A percentile compares a stretch with the other conserved stretches of the same genome.
Evolutionary conservation across 305 asterid species (phyloP).

Genomic region (Rubia tinctorum): DNA sequence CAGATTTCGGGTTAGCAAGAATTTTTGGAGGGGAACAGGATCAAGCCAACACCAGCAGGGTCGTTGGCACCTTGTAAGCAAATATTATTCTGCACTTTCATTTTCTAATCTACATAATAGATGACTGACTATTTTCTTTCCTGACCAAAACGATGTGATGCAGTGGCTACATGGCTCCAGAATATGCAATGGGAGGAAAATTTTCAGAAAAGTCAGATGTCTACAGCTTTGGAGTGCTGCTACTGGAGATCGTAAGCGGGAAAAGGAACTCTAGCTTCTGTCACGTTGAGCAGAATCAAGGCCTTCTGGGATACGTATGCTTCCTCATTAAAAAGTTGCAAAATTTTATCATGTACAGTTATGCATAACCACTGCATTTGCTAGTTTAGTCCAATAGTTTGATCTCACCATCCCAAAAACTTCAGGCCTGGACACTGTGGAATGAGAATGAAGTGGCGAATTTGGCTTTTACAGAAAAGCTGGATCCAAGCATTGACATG

Average conservation of each 20-base stretch:
- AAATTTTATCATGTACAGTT: background rate
- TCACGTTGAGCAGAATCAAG: conserved; percentile 6
- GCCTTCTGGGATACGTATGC: conserved; percentile 15
- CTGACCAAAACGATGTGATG: background rate
- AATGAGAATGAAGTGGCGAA: background rate
- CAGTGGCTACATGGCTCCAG: conserved; percentile 22
- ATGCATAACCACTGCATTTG: background rate
- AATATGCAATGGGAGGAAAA: conserved; percentile 15
- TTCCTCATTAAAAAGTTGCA: background rate
- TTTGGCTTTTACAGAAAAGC: background rate
- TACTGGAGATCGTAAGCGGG: conserved; percentile 18
- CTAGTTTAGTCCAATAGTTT: no score
- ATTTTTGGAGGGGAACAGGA: conserved; percentile 11
- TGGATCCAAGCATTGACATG: background rate
- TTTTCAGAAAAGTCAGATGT: conserved; percentile 20
- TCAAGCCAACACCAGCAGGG: conserved; percentile 15
- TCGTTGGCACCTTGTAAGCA: conserved; percentile 17
- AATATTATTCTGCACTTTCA: background rate
- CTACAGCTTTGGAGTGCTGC: conserved; percentile 18
- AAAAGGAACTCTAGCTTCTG: conserved; percentile 1
- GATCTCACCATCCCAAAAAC: no score
- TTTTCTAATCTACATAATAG: background rate
- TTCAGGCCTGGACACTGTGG: conserved; percentile 13
- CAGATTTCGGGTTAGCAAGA: conserved; percentile 22
- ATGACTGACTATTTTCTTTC: no score